Percentiles rank a stretch among this genome's conserved stretches.
phyloP scores from a whole-genome alignment of 352 stramenopile genomes.

The Pythium dissotocum region DNA sequence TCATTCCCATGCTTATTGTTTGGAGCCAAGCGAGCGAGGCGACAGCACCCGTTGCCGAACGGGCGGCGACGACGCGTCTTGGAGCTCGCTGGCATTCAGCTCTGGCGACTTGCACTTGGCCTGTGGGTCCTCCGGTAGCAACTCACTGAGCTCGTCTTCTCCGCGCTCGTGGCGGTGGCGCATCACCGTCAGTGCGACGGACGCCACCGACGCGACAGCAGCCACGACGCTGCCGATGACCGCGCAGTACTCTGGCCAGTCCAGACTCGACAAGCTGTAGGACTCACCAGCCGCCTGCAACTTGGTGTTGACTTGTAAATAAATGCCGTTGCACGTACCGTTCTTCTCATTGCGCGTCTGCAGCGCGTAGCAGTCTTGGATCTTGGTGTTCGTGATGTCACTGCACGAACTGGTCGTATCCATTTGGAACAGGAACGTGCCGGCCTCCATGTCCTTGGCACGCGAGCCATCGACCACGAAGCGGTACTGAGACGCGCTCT shows the following conservation, averaged over 20 bases:
- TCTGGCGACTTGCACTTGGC: slow-evolving; percentile 20
- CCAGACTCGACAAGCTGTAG: slow-evolving; percentile 61
- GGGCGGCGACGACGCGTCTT: background rate
- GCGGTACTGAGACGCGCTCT: slow-evolving; percentile 47
- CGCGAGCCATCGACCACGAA: slow-evolving; percentile 81
- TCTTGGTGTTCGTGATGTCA: slow-evolving; percentile 40
- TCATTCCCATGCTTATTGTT: background rate
- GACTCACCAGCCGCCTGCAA: slow-evolving; percentile 54
- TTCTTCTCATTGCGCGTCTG: slow-evolving; percentile 75
- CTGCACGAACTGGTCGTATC: slow-evolving; percentile 12
- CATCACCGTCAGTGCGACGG: slow-evolving; percentile 52
- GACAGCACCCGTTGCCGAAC: slow-evolving; percentile 32
- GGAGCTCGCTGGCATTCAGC: background rate
- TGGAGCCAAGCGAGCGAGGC: slow-evolving; percentile 6
- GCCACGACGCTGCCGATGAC: slow-evolving; percentile 65
- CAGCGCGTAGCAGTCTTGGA: slow-evolving; percentile 62
- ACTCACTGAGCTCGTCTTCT: slow-evolving; percentile 36
- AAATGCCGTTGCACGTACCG: slow-evolving; percentile 61
- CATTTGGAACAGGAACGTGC: slow-evolving; percentile 58
- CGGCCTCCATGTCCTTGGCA: slow-evolving; percentile 53
- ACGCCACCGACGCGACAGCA: slow-evolving; percentile 44
- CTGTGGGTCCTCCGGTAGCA: slow-evolving; percentile 28
- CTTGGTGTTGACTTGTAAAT: slow-evolving; percentile 63
- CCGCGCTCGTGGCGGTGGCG: slow-evolving; percentile 25
- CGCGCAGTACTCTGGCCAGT: slow-evolving; percentile 45